phyloP scores from a whole-genome alignment of 2,329 filamentous ascomycete species.

The Diaporthe vaccinii region DNA sequence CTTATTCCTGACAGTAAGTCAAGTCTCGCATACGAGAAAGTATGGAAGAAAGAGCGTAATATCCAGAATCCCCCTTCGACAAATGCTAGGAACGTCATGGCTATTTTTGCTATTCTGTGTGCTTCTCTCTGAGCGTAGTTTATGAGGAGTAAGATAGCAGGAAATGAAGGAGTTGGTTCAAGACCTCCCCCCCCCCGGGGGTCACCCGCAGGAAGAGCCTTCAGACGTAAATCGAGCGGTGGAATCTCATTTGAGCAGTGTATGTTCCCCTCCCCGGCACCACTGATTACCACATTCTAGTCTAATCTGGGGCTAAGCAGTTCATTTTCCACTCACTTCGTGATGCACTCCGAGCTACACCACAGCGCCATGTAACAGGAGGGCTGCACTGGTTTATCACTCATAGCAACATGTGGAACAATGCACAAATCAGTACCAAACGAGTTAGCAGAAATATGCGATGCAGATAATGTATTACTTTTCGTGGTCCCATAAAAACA shows the following conservation, averaged over 20 bases:
- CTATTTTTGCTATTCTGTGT: no score
- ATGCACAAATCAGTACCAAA: not conserved
- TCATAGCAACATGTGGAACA: not conserved
- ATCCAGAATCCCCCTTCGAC: no score
- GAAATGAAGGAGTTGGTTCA: not conserved
- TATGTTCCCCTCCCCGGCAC: not conserved
- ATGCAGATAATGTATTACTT: slow-evolving; percentile 15
- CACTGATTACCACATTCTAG: not conserved
- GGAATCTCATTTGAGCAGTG: not conserved
- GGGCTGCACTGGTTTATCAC: no score
- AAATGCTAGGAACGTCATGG: no score
- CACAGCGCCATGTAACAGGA: not conserved
- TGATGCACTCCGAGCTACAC: not conserved
- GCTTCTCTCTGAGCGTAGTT: no score
- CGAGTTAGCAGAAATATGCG: not conserved
- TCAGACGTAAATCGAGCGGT: not conserved
- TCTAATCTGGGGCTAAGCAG: no score
- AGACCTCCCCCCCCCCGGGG: not conserved
- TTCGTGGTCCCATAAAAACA: slow-evolving; percentile 15
- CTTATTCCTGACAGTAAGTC: no score
- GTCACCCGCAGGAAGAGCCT: not conserved
- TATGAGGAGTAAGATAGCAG: no score
- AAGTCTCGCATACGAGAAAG: no score
- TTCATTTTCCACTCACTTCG: not conserved
- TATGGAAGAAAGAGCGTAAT: no score